A percentile compares a stretch with the other conserved stretches of the same genome.
phyloP scores from a whole-genome alignment of 257 asterid genomes.

The Anisodus tanguticus region DNA sequence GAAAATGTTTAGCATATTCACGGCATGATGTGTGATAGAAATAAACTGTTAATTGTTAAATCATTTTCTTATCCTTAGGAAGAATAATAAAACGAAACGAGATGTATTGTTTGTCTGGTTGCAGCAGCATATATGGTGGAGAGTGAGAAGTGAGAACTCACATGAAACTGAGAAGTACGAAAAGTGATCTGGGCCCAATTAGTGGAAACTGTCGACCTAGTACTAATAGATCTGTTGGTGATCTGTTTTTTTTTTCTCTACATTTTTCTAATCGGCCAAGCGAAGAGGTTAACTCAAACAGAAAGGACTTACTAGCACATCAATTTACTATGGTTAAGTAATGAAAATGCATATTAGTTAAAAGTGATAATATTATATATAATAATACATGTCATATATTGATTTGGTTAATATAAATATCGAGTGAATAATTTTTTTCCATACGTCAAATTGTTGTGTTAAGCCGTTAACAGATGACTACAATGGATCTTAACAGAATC shows the following conservation, averaged over 20 bases:
- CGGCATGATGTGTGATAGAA: not conserved
- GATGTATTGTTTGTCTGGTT: not conserved
- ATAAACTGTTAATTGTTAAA: not conserved
- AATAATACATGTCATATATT: too few species aligned
- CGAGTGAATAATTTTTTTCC: too few species aligned
- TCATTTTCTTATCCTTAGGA: not conserved
- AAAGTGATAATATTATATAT: not conserved
- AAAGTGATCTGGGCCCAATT: not conserved
- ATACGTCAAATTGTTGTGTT: too few species aligned
- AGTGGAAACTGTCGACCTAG: constrained; percentile 2
- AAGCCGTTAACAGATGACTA: too few species aligned
- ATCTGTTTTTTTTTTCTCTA: not conserved
- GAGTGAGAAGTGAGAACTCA: not conserved
- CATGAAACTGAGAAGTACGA: constrained; percentile 19
- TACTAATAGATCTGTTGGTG: not conserved
- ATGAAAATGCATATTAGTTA: too few species aligned
- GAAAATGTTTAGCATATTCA: not conserved
- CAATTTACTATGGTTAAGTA: not conserved
- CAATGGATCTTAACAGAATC: too few species aligned
- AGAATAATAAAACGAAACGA: not conserved
- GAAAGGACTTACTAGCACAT: too few species aligned
- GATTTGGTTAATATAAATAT: too few species aligned
- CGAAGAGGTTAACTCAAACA: not conserved
- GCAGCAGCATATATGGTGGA: constrained; percentile 8
- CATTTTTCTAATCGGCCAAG: not conserved